Percentiles rank a stretch among this genome's conserved stretches.
Evolutionary conservation across 2,329 filamentous ascomycete species (phyloP).

Genomic region (Alternaria rosae): DNA sequence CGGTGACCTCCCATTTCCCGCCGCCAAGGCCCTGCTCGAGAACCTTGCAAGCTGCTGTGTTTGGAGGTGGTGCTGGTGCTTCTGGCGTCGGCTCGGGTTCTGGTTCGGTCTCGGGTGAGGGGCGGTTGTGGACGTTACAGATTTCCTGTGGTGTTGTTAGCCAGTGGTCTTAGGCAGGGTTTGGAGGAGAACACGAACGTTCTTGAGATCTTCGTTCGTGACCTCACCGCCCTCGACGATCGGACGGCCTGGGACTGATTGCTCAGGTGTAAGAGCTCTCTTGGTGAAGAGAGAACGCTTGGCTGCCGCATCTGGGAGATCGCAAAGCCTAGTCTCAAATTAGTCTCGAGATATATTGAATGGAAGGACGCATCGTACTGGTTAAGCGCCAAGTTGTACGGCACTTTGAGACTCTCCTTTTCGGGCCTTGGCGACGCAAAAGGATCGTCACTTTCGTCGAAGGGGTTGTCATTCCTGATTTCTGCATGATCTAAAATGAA

Average conservation of each 20-base stretch:
- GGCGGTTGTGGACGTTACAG: neutral
- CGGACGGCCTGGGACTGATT: neutral
- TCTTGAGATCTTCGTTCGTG: neutral
- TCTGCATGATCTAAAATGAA: neutral
- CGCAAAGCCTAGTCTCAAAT: too few relatives aligned
- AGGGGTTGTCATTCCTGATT: neutral
- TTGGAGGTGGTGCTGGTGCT: neutral
- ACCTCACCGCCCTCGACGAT: neutral
- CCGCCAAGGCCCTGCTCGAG: fast-evolving
- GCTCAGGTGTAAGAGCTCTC: neutral
- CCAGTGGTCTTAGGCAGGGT: neutral
- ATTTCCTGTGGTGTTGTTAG: neutral
- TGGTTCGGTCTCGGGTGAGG: neutral
- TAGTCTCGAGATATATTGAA: too few relatives aligned
- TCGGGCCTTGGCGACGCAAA: neutral
- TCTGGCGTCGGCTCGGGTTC: neutral
- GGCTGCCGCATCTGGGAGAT: neutral
- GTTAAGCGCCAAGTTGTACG: neutral
- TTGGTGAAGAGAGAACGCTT: neutral
- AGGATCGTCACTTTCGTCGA: neutral
- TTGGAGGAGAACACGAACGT: neutral
- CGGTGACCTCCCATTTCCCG: fast-evolving
- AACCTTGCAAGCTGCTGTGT: neutral
- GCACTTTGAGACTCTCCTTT: neutral
- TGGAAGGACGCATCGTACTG: neutral